These are phyloP conservation scores for Colletotrichum limetticola DNA, from an alignment of 2,329 filamentous ascomycete species.

Conservation along the genomic window DNA sequence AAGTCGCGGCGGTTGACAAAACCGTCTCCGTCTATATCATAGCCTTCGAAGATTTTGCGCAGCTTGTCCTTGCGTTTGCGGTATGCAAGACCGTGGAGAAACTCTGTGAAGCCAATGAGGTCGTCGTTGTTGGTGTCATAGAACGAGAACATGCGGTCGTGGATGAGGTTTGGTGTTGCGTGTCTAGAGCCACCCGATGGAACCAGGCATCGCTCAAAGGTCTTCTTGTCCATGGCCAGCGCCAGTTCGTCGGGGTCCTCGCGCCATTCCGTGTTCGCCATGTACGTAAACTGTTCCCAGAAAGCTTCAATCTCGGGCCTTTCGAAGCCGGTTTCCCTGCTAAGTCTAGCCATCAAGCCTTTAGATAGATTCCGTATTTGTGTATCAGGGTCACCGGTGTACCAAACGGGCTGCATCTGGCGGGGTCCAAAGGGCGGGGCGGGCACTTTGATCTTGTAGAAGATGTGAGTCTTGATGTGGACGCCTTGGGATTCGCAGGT, in stretches of 20 bases:
- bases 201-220: constrained; percentile 91
- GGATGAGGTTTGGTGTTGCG: constrained; percentile 86
- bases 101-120: constrained; percentile 92
- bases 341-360: constrained; percentile 73
- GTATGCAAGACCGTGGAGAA: constrained; percentile 83
- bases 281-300: constrained; percentile 96
- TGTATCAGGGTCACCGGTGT: constrained; percentile 84
- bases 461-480: constrained; percentile 91
- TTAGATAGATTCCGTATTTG: constrained; percentile 75
- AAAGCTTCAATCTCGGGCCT: constrained; percentile 89
- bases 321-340: constrained; percentile 81
- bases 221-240: constrained; percentile 90
- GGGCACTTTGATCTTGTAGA: constrained; percentile 94
- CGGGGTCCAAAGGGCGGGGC: constrained; percentile 85
- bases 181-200: constrained; percentile 84
- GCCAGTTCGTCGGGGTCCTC: constrained; percentile 82
- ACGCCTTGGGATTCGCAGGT: constrained; percentile 83
- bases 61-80: constrained; percentile 76
- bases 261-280: constrained; percentile 86
- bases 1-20: constrained; percentile 89
- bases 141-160: constrained; percentile 96
- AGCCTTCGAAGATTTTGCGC: constrained; percentile 83
- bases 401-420: constrained; percentile 85
- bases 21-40: constrained; percentile 90
- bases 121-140: constrained; percentile 93